Evolutionary conservation across 2,329 filamentous ascomycete genomes (phyloP), one percentile per base, ranked within the genome.

Genomic region (Neonectria hederae): DNA sequence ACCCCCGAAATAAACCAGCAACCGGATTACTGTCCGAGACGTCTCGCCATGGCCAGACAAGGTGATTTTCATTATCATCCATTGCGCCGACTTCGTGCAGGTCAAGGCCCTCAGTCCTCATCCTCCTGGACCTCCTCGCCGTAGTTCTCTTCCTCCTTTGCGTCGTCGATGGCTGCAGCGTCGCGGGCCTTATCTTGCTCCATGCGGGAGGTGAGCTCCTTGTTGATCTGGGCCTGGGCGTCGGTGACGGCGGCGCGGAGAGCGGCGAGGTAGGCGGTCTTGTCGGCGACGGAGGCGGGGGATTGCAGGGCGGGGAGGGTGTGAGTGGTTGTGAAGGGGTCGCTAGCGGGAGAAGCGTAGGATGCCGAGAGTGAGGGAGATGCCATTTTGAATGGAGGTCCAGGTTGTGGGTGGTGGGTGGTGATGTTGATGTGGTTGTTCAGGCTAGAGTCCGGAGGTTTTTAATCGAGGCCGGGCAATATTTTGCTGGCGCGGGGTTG

Each of bases 121-220:
- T 92, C 90, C 45, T 92, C 90, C 54, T 90, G 89, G 13, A 89
- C 87, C 77, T 97, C 93, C 78, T 97, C 94, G 52, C 93, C 94
- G 76, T 97, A 97, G 75, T 94, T 91, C 72, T 92, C 88, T 75
- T 93, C 92, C 74, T 90, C 88, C 66, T 86, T 84, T 11, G 78
- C 82, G 64, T 90, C 87, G 64, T 88, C 84, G 10, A 82, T 73
- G 9, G 49, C 61, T 73, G 78, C 76, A 1, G 78, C 79, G 17
- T 83, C 83, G 14, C 81, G 79, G 9, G 79, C 80, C 74, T 90
- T 91, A 75, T 94, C 91, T 65, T 91, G 84, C 40, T 90, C 90
- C 92, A 94, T 94, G 62, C 89, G 87, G 56, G 82, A 76, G 5
- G 92, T 94, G 63, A 95, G 83, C 75, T 92, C 89, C 67, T 80